A percentile compares a stretch with the other conserved stretches of the same genome.
These are phyloP conservation scores for Aspergillus glaucus DNA, from an alignment of 2,329 filamentous ascomycete species.

Conservation along the genomic window DNA sequence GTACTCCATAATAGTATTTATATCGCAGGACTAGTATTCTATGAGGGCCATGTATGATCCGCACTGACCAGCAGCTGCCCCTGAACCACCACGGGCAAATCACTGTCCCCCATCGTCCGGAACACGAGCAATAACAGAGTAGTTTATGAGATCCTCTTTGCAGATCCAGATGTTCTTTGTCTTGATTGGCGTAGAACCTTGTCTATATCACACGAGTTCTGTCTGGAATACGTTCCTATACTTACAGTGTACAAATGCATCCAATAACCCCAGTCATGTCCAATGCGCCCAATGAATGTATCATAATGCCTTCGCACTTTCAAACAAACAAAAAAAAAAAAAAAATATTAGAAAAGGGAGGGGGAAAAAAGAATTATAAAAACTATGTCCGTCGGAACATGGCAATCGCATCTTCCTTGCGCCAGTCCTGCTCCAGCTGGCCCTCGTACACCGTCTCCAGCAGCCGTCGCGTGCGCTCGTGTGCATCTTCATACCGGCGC, in stretches of 20 bases:
- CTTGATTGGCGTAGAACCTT: no score
- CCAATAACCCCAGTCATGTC: slow-evolving; percentile 6
- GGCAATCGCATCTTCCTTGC: slow-evolving; percentile 38
- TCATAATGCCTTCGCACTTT: no score
- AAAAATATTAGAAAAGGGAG: slow-evolving; percentile 4
- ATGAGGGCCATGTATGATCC: no score
- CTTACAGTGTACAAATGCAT: neutral
- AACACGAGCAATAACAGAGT: neutral
- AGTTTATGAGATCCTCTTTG: neutral
- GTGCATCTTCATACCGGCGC: slow-evolving; percentile 47
- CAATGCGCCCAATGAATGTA: neutral
- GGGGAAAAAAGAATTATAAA: neutral
- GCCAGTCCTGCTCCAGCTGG: slow-evolving; percentile 43
- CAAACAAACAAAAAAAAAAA: slow-evolving; percentile 5
- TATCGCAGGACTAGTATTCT: no score
- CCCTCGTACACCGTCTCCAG: slow-evolving; percentile 42
- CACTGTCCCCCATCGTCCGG: neutral
- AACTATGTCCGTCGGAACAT: slow-evolving; percentile 36
- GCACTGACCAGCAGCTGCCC: slow-evolving; percentile 2
- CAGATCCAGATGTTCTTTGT: neutral
- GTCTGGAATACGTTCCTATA: neutral
- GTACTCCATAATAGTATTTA: no score
- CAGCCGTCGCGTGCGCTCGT: slow-evolving; percentile 45
- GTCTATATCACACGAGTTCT: neutral
- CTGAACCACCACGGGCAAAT: slow-evolving; percentile 3